Evolutionary conservation across 2,329 filamentous ascomycete genomes (phyloP).

Genomic region (Talaromyces rugulosus): DNA sequence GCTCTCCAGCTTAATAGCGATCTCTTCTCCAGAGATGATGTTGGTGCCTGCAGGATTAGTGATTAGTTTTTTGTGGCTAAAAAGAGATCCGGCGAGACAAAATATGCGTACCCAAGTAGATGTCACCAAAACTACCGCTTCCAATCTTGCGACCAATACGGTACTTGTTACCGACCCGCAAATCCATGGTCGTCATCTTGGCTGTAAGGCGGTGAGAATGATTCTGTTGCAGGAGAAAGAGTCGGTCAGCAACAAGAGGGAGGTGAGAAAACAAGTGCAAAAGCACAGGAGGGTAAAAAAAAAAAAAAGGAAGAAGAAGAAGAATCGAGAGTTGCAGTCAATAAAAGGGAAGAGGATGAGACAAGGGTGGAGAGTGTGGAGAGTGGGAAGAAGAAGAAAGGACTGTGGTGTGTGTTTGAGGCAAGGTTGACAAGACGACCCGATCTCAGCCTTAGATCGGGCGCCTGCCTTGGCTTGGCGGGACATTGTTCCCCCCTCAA

Average conservation of each 20-base stretch:
- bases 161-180: constrained; percentile 99
- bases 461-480: constrained; percentile 5
- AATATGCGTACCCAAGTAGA: constrained; percentile 36
- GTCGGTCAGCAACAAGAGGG: background rate
- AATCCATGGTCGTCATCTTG: constrained; percentile 51
- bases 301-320: background rate
- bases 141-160: constrained; percentile 99
- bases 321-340: background rate
- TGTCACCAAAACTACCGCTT: constrained; percentile 95
- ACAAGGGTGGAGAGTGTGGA: background rate
- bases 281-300: background rate
- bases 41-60: constrained; percentile 67
- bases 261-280: background rate
- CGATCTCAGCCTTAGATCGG: constrained; percentile 2
- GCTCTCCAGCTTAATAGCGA: constrained; percentile 98
- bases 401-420: background rate
- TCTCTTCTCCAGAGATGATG: constrained; percentile 99
- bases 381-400: background rate
- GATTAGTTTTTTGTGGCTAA: background rate
- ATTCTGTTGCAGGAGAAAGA: background rate
- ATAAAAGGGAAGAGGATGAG: background rate
- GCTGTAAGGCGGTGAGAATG: constrained; percentile 1
- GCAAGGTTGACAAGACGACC: constrained; percentile 2
- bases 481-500: background rate
- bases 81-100: constrained; percentile 1